Evolutionary conservation across 768 basidiomycete genomes (phyloP), one percentile per base, ranked within the genome.

Genomic region (Kwoniella sp.): DNA sequence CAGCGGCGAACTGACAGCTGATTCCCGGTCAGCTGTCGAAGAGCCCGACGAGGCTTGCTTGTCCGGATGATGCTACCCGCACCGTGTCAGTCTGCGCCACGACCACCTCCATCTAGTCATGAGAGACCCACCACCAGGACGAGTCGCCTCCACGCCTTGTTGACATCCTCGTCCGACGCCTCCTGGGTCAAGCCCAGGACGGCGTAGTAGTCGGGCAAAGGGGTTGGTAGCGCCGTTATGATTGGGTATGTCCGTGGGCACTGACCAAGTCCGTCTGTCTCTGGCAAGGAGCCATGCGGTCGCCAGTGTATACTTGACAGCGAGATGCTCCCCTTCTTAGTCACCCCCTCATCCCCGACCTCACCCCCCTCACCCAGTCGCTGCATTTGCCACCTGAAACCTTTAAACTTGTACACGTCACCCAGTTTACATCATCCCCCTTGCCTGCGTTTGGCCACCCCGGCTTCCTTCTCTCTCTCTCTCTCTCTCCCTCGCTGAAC

Each of bases 101-200:
- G 39, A n/a, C n/a, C n/a, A n/a, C 27, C 19, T 29, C 51, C 11
- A 3, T 39, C 26, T 8, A 3, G 33, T 26, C 10, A 10, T 31
- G 29, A 32, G n/a, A 15, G 2, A 59, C 57, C 14, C 39, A 59
- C 57, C 2, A 60, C 28, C 32, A 70, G 38, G 1, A 65, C 65
- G 4, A 57, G 32, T 38, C 37, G 25, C 33, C 65, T 28, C 62
- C 62, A 70, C 15, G 65, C 61, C 40, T 26, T 53, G 10, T 36
- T 58, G 37, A 69, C 55, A 34, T 69, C 62, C 20, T 60, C 48
- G 15, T 36, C n/a, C 1, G 60, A 36, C 3, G 67, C 64, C 51
- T 58, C 33, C 12, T 41, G 49, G 10, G 31, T 32, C 15, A 69
- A 38, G n/a, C 53, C 57, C 19, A 69, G 60, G 46, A 66, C 43